Percentiles rank a stretch among this genome's conserved stretches.
Evolutionary conservation across 257 asterid species (phyloP).

Genomic region (Lycium ferocissimum): DNA sequence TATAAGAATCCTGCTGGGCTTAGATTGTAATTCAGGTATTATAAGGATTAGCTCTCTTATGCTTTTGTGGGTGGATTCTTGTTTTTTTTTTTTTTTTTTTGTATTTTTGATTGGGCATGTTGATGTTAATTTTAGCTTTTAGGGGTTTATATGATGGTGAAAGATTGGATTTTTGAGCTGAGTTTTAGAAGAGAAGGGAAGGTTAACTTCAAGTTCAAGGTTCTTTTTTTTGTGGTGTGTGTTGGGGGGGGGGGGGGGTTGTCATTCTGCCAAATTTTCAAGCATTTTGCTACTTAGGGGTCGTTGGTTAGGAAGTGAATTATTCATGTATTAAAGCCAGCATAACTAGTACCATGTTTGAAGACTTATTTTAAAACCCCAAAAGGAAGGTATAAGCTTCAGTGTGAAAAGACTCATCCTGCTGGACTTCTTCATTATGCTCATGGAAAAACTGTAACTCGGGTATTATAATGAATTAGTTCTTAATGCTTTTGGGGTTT

Average conservation of each 20-base stretch:
- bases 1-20: slow-evolving; percentile 68
- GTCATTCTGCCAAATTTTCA: no score
- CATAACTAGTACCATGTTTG: slow-evolving; percentile 40
- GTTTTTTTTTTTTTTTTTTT: no score
- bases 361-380: slow-evolving; percentile 98
- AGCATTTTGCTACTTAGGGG: no score
- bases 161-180: slow-evolving; percentile 19
- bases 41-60: not conserved
- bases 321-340: no score
- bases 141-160: not conserved
- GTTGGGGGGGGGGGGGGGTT: no score
- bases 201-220: no score
- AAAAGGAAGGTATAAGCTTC: slow-evolving; percentile 93
- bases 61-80: slow-evolving; percentile 27
- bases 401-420: slow-evolving; percentile 94
- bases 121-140: not conserved
- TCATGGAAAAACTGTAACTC: slow-evolving; percentile 96
- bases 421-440: slow-evolving; percentile 87
- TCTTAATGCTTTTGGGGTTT: slow-evolving; percentile 30
- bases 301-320: no score
- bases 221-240: no score
- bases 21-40: slow-evolving; percentile 94
- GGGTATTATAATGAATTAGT: slow-evolving; percentile 49
- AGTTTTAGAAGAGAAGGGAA: slow-evolving; percentile 8
- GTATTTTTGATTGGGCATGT: not conserved